Conservation (phyloP, 352 stramenopile species). For the Pilasporangium apinafurcum region DNA sequence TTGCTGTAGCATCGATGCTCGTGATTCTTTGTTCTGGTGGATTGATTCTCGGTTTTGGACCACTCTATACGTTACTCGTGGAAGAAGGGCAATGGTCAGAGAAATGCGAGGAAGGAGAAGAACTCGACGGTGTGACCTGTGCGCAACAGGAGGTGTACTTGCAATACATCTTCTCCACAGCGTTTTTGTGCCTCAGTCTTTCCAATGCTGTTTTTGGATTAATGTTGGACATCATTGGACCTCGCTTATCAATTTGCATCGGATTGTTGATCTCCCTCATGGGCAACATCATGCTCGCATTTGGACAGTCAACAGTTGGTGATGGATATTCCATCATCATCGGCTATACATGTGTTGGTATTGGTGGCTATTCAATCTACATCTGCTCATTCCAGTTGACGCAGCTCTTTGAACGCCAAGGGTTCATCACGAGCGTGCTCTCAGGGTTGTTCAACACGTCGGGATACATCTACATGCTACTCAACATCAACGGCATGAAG, state of each 20-base stretch:
- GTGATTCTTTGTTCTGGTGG: constrained; percentile 28
- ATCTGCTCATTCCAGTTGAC: constrained; percentile 43
- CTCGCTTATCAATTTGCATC: constrained; percentile 21
- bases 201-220: constrained; percentile 40
- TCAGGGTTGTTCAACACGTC: constrained; percentile 48
- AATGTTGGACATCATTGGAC: constrained; percentile 34
- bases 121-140: constrained; percentile 21
- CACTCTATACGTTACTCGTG: constrained; percentile 42
- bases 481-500: constrained; percentile 30
- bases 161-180: constrained; percentile 47
- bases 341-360: constrained; percentile 30
- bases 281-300: constrained; percentile 32
- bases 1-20: constrained; percentile 15
- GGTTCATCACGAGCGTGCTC: constrained; percentile 29
- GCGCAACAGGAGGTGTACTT: constrained; percentile 33
- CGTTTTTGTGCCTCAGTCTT: constrained; percentile 37
- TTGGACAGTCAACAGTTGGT: constrained; percentile 21
- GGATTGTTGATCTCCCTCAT: constrained; percentile 34
- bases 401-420: constrained; percentile 34
- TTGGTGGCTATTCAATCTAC: constrained; percentile 38
- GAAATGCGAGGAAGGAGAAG: constrained; percentile 14
- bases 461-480: constrained; percentile 41
- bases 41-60: constrained; percentile 40
- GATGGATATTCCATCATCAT: constrained; percentile 32
- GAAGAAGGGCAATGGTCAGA: constrained; percentile 38